Percentiles rank a stretch among this genome's conserved stretches.
These are phyloP conservation scores for Umbelopsis sp. DNA, from an alignment of 192 early-diverging fungal genomes.

Conservation along the genomic window DNA sequence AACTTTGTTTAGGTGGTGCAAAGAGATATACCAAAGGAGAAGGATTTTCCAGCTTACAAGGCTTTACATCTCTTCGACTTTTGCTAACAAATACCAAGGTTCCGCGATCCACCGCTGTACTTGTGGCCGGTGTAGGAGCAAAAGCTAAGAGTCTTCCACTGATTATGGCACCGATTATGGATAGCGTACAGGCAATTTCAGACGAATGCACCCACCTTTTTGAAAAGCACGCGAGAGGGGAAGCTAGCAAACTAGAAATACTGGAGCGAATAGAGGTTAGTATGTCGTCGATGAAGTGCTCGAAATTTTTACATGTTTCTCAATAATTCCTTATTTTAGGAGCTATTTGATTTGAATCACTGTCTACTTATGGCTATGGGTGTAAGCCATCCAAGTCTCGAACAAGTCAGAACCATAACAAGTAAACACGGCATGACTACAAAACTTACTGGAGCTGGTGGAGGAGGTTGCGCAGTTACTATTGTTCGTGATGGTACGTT, in stretches of 20 bases:
- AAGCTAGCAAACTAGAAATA: constrained; percentile 4
- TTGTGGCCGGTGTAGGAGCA: constrained; percentile 78
- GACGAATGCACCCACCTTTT: constrained; percentile 42
- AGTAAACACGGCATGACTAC: constrained; percentile 62
- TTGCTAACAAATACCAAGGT: constrained; percentile 90
- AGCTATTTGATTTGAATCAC: constrained; percentile 87
- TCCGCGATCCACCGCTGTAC: constrained; percentile 84
- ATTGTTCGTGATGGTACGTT: constrained; percentile 66
- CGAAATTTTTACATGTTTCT: background rate
- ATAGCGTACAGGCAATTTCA: constrained; percentile 69
- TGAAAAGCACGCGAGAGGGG: constrained; percentile 29
- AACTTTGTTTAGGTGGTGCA: constrained; percentile 63
- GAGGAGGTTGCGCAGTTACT: constrained; percentile 94
- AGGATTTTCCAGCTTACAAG: constrained; percentile 49
- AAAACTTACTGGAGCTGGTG: constrained; percentile 97
- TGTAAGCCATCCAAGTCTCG: constrained; percentile 83
- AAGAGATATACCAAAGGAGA: constrained; percentile 69
- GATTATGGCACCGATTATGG: constrained; percentile 67
- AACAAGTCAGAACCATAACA: constrained; percentile 74
- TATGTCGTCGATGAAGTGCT: background rate
- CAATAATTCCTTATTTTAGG: constrained; percentile 38
- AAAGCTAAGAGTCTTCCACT: constrained; percentile 58
- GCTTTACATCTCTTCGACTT: constrained; percentile 68
- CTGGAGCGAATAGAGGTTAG: constrained; percentile 34
- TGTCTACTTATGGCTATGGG: constrained; percentile 74